These are phyloP conservation scores for Neocucurbitaria cava DNA, from an alignment of 2,329 filamentous ascomycete species.

Conservation along the genomic window DNA sequence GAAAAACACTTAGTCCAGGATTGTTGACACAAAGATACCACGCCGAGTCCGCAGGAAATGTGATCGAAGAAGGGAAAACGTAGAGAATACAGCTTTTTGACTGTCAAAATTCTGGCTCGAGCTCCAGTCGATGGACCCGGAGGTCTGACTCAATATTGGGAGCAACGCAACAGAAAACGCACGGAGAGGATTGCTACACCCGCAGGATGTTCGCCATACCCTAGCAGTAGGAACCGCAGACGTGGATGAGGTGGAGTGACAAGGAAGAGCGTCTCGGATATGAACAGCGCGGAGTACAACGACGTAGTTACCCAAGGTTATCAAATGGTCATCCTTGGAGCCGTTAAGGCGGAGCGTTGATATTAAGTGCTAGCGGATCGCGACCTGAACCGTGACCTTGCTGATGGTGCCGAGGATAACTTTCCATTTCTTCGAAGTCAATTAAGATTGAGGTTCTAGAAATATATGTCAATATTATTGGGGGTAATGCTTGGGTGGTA, in stretches of 20 bases:
- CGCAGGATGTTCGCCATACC: slow-evolving; percentile 12
- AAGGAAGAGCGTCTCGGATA: slow-evolving; percentile 28
- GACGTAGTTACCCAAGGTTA: slow-evolving; percentile 20
- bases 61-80: not conserved
- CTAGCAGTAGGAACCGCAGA: slow-evolving; percentile 18
- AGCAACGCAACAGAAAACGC: slow-evolving; percentile 11
- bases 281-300: slow-evolving; percentile 22
- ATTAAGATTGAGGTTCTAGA: slow-evolving; percentile 29
- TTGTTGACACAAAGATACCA: not conserved
- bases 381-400: slow-evolving; percentile 32
- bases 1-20: slow-evolving; percentile 2
- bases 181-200: slow-evolving; percentile 16
- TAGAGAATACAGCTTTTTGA: slow-evolving; percentile 10
- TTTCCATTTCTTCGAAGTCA: slow-evolving; percentile 22
- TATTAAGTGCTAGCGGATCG: slow-evolving; percentile 35
- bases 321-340: slow-evolving; percentile 26
- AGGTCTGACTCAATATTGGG: slow-evolving; percentile 8
- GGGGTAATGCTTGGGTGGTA: slow-evolving; percentile 39
- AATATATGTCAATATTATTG: slow-evolving; percentile 42
- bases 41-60: not conserved
- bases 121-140: slow-evolving; percentile 7
- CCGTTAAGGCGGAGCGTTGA: slow-evolving; percentile 27
- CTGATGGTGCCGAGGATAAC: slow-evolving; percentile 22
- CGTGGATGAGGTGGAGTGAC: slow-evolving; percentile 15
- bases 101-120: slow-evolving; percentile 6